Percentiles rank a stretch among this genome's conserved stretches.
phyloP scores from a whole-genome alignment of 23 red algal species.

The Gracilaria gracilis region DNA sequence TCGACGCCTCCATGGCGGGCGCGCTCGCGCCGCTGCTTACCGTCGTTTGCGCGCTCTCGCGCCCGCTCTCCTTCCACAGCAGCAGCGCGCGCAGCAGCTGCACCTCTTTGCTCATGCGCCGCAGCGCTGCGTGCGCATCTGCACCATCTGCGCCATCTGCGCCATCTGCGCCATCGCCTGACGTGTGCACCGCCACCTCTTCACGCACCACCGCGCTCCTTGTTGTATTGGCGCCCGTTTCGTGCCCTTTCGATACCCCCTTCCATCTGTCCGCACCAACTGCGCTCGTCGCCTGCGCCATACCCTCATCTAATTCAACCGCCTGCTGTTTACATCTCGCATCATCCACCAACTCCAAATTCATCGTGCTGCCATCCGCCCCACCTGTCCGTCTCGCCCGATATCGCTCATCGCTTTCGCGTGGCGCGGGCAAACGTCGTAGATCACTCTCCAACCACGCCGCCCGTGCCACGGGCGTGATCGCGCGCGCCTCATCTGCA shows the following conservation, averaged over 20 bases:
- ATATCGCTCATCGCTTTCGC: not conserved
- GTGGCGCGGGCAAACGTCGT: not conserved
- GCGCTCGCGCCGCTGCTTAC: not conserved
- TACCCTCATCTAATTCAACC: not conserved
- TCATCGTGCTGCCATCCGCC: too few species aligned
- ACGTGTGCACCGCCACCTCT: not conserved
- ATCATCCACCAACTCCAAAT: not conserved
- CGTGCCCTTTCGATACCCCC: not conserved
- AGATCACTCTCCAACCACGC: not conserved
- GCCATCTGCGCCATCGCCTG: too few species aligned
- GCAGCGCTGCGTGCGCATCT: too few species aligned
- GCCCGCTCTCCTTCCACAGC: not conserved
- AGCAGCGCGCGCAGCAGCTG: conserved; percentile 17
- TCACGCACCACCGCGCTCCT: not conserved
- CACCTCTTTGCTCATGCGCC: not conserved
- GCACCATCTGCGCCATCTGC: too few species aligned
- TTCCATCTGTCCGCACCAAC: not conserved
- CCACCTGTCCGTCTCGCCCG: too few species aligned
- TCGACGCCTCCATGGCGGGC: not conserved
- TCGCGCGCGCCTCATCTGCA: not conserved
- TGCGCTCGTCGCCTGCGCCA: not conserved
- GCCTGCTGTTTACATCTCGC: not conserved
- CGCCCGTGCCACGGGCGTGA: not conserved
- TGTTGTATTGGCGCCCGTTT: not conserved
- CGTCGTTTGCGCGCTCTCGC: too few species aligned